These are phyloP conservation scores for Hibiscus trionum DNA, from an alignment of 345 rosid species.

Conservation along the genomic window DNA sequence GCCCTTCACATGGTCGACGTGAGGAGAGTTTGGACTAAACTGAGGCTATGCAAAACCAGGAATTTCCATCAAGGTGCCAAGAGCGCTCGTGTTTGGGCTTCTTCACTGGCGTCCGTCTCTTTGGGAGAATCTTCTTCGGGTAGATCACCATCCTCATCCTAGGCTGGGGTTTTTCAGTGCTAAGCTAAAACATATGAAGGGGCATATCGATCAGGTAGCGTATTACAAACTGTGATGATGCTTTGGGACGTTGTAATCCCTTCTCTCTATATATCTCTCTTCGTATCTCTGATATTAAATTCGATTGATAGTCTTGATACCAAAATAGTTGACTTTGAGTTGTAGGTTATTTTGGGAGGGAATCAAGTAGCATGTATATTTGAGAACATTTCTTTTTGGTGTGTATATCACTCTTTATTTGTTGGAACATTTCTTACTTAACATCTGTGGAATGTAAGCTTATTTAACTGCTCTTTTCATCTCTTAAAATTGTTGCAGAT, in stretches of 20 bases:
- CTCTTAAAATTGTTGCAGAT: background rate
- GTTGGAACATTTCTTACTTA: constrained; percentile 2
- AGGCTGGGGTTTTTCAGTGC: constrained; percentile 10
- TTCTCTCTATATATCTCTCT: background rate
- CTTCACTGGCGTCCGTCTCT: constrained; percentile 82
- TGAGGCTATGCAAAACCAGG: constrained; percentile 64
- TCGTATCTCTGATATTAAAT: background rate
- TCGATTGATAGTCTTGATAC: constrained; percentile 18
- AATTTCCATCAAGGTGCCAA: constrained; percentile 69
- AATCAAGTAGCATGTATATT: constrained; percentile 49
- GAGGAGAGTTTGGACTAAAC: constrained; percentile 73
- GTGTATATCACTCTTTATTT: background rate
- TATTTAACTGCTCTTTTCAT: background rate
- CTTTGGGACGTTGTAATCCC: constrained; percentile 11
- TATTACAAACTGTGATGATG: constrained; percentile 12
- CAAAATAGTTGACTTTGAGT: constrained; percentile 25
- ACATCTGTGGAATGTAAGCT: background rate
- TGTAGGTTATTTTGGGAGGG: constrained; percentile 18
- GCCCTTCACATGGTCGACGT: constrained; percentile 66
- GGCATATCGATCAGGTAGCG: constrained; percentile 13
- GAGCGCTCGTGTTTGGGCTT: constrained; percentile 84
- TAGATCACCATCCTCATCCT: constrained; percentile 35
- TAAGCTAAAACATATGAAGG: constrained; percentile 16
- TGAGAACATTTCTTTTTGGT: constrained; percentile 25
- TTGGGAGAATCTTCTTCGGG: constrained; percentile 67